Evolutionary conservation across 345 rosid genomes (phyloP), one percentile per base, ranked within the genome.

Genomic region (Pugionium dolabratum): DNA sequence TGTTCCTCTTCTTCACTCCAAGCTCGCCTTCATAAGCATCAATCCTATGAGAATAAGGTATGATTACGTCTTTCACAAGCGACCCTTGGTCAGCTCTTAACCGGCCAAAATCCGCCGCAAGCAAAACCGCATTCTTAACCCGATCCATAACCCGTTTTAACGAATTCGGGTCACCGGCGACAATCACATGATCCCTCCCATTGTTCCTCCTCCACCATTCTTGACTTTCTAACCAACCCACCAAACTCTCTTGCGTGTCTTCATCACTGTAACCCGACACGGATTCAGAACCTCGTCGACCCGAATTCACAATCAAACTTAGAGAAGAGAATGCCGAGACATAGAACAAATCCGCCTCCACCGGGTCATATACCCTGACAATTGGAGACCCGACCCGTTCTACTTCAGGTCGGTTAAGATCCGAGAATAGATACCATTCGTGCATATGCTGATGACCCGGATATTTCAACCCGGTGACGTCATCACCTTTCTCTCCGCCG

Each of bases 391-490:
- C 85, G 63, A 75, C n/a, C 75, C 89, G 84, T 1, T 84, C 79
- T 2, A n/a, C 10, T 4, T 77, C 82, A 45, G 88, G 86, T 1
- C 84, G 83, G 71, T 4, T 71, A 10, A 91, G 69, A 60, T 91
- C 98, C 37, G 84, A 65, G 70, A 75, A 85, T n/a, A 91, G 74
- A 77, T 68, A 81, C 96, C 98, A 89, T 60, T 91, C 98, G 4
- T 84, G 92, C 98, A 87, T 89, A 64, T 91, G 98, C 75, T 91
- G 96, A 81, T 89, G 98, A 29, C 92, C 95, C 8, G 98, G 98
- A 59, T 91, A 91, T 45, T 63, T 85, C 48, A 81, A 67, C 41
- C 67, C 43, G 42, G 86, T 66, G 9, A 76, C 53, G 44, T 82
- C 86, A 9, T 70, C 64, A 4, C 44, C 57, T 35, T 68, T 63